A percentile compares a stretch with the other conserved stretches of the same genome.
phyloP scores from a whole-genome alignment of 2,329 filamentous ascomycete species.

The Colletotrichum sojae region DNA sequence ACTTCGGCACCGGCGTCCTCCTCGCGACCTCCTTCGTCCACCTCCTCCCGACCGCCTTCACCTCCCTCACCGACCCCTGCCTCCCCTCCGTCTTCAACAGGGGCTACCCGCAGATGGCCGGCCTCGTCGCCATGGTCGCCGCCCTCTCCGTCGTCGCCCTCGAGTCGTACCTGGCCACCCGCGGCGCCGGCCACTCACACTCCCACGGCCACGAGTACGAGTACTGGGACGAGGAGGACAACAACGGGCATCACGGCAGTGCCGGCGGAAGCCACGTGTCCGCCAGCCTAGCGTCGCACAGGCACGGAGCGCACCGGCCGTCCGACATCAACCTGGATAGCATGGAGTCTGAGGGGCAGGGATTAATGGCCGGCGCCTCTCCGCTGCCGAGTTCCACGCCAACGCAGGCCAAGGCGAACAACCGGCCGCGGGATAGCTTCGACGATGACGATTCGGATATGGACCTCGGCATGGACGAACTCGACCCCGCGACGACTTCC shows the following conservation, averaged over 20 bases:
- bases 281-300: slow-evolving; percentile 55
- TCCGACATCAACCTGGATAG: slow-evolving; percentile 66
- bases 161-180: slow-evolving; percentile 89
- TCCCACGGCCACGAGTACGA: slow-evolving; percentile 61
- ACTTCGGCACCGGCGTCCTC: slow-evolving; percentile 88
- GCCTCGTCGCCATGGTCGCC: slow-evolving; percentile 84
- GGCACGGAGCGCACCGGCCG: slow-evolving; percentile 58
- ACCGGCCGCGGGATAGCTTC: slow-evolving; percentile 32
- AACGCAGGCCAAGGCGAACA: slow-evolving; percentile 42
- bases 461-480: slow-evolving; percentile 73
- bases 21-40: slow-evolving; percentile 90
- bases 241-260: slow-evolving; percentile 44
- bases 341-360: slow-evolving; percentile 62
- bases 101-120: slow-evolving; percentile 84
- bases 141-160: slow-evolving; percentile 87
- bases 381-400: slow-evolving; percentile 71
- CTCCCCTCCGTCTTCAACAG: slow-evolving; percentile 85
- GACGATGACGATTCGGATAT: slow-evolving; percentile 68
- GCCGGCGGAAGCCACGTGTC: slow-evolving; percentile 38
- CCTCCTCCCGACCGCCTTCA: slow-evolving; percentile 77
- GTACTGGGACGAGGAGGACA: slow-evolving; percentile 63
- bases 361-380: slow-evolving; percentile 71
- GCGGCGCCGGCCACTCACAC: slow-evolving; percentile 74
- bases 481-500: slow-evolving; percentile 58
- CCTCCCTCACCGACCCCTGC: slow-evolving; percentile 77